Conservation (phyloP, 768 basidiomycete genomes). For the Lentinula lateritia region DNA sequence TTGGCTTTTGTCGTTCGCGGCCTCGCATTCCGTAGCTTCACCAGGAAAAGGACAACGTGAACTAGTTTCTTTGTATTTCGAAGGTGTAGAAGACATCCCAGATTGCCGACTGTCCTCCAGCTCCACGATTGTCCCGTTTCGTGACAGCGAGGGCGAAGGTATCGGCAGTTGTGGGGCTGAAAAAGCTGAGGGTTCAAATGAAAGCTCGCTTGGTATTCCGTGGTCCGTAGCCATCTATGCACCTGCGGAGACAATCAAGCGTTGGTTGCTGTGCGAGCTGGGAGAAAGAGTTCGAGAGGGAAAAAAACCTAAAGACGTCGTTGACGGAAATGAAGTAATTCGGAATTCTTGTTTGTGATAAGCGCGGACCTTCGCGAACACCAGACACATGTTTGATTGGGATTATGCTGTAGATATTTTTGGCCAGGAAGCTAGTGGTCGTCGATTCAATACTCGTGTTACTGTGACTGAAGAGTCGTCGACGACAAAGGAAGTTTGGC, state of each 20-base stretch:
- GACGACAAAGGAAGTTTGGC: constrained; percentile 2
- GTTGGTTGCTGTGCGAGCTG: too few relatives aligned
- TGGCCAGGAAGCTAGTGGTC: background rate
- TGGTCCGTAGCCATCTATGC: background rate
- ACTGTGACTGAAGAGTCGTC: background rate
- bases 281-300: too few relatives aligned
- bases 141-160: background rate
- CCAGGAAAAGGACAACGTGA: background rate
- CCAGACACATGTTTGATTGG: background rate
- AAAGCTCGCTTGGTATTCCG: background rate
- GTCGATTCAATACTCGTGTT: too few relatives aligned
- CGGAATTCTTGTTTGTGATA: background rate
- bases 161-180: background rate
- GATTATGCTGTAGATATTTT: background rate
- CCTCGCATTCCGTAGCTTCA: background rate
- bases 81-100: background rate
- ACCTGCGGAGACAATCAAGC: too few relatives aligned
- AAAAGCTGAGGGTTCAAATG: background rate
- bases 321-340: background rate
- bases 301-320: background rate
- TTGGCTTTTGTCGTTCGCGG: background rate
- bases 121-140: background rate
- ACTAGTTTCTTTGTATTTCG: background rate
- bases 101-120: background rate
- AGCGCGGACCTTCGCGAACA: background rate